Conservation (phyloP, 78 protist species). For the Guillardia theta region DNA sequence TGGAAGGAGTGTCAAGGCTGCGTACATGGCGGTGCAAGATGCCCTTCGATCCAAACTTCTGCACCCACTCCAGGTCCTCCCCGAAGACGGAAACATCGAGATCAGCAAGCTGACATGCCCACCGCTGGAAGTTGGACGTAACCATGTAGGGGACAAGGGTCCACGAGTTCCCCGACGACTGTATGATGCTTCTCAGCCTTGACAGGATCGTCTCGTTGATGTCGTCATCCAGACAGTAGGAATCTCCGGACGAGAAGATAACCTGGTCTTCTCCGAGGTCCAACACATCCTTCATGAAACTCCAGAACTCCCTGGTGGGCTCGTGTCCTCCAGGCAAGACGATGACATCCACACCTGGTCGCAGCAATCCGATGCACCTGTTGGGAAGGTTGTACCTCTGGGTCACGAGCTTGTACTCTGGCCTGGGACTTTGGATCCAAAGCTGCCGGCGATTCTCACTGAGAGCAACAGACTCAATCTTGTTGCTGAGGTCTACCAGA, state of each 20-base stretch:
- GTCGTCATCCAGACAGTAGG: not conserved
- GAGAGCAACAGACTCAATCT: not conserved
- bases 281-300: not conserved
- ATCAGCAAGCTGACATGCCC: not conserved
- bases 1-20: not conserved
- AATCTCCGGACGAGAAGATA: not conserved
- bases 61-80: conserved; percentile 39
- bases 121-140: not conserved
- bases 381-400: not conserved
- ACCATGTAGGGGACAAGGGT: conserved; percentile 18
- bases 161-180: not conserved
- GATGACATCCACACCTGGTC: not conserved
- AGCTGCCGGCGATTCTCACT: not conserved
- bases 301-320: conserved; percentile 20
- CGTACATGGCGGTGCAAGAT: not conserved
- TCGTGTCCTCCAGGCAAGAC: conserved; percentile 24
- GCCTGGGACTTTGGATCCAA: not conserved
- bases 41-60: not conserved
- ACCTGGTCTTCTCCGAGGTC: conserved; percentile 9
- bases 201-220: not conserved
- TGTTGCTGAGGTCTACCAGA: not conserved
- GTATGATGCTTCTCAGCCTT: not conserved
- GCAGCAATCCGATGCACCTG: not conserved
- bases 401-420: not conserved
- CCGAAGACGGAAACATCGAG: not conserved